A percentile compares a stretch with the other conserved stretches of the same genome.
Conservation (phyloP, 2,329 filamentous ascomycete species). For the Grosmannia serpens region DNA sequence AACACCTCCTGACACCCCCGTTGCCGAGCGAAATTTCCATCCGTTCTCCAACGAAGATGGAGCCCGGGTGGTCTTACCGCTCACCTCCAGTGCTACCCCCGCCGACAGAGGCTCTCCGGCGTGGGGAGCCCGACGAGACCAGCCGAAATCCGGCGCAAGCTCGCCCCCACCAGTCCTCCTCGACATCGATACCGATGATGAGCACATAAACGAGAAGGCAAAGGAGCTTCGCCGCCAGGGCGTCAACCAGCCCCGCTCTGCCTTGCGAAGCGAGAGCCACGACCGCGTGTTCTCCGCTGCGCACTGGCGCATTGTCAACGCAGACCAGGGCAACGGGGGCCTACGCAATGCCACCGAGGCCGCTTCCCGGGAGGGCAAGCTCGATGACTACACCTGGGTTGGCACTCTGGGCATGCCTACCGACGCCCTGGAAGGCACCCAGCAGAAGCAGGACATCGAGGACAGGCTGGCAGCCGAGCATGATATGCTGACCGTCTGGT, state of each 20-base stretch:
- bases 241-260: constrained; percentile 38
- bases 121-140: constrained; percentile 66
- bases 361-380: constrained; percentile 54
- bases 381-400: constrained; percentile 76
- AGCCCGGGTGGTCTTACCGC: constrained; percentile 41
- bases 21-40: constrained; percentile 33
- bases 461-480: constrained; percentile 71
- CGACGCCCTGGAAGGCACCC: constrained; percentile 63
- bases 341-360: constrained; percentile 80
- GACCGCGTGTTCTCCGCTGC: constrained; percentile 64
- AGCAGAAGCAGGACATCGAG: constrained; percentile 72
- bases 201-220: constrained; percentile 42
- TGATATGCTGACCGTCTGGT: constrained; percentile 73
- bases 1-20: constrained; percentile 45
- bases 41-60: constrained; percentile 49
- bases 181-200: constrained; percentile 53
- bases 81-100: constrained; percentile 47
- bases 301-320: constrained; percentile 71
- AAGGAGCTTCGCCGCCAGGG: constrained; percentile 46
- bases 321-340: constrained; percentile 86
- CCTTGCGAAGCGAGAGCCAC: constrained; percentile 49
- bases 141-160: constrained; percentile 65
- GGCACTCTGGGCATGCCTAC: constrained; percentile 91
- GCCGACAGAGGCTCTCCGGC: constrained; percentile 64
- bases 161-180: constrained; percentile 67